These are phyloP conservation scores for Apiospora kogelbergensis DNA, from an alignment of 2,329 filamentous ascomycete genomes.

Conservation along the genomic window DNA sequence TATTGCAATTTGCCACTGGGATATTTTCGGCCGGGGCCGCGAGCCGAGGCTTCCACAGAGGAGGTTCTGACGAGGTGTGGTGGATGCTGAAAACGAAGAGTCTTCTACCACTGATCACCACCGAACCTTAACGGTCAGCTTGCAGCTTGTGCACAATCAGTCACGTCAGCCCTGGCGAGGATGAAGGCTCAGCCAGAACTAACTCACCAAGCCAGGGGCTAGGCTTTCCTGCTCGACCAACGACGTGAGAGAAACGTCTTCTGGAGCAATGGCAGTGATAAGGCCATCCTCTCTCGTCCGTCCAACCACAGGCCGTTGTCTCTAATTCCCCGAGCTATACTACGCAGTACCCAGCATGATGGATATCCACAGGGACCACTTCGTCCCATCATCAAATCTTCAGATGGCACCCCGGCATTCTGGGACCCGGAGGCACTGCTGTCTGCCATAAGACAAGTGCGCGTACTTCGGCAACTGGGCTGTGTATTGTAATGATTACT, in stretches of 20 bases:
- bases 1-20: neutral
- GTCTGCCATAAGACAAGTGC: neutral
- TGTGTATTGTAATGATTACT: neutral
- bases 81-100: neutral
- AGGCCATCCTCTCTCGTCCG: neutral
- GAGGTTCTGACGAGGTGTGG: conserved; percentile 1
- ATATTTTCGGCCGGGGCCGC: neutral
- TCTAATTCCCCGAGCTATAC: neutral
- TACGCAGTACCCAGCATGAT: neutral
- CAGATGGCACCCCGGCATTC: neutral
- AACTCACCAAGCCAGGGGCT: neutral
- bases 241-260: neutral
- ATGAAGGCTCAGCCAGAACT: neutral
- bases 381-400: neutral
- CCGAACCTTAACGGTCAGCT: conserved; percentile 4
- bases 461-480: neutral
- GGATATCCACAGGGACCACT: neutral
- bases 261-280: neutral
- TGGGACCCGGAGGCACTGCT: neutral
- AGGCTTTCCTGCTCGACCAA: neutral
- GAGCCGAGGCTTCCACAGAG: neutral
- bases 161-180: neutral
- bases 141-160: neutral
- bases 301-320: neutral
- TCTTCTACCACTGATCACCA: neutral